These are phyloP conservation scores for Cryptococcus deneoformans DNA, from an alignment of 1,284 basidiomycete species.

Conservation along the genomic window DNA sequence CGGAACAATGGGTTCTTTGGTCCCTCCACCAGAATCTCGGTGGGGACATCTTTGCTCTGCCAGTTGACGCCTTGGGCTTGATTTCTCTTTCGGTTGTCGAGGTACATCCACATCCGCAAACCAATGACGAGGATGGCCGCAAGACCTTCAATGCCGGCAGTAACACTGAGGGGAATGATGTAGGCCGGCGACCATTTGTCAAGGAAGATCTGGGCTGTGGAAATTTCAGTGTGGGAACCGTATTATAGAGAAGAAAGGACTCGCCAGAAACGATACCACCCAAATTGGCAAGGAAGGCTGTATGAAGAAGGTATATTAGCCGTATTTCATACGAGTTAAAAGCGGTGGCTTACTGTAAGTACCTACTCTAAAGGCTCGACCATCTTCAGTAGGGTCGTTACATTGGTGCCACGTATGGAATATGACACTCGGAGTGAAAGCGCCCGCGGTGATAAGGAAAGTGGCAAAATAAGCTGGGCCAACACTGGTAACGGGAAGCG, in stretches of 20 bases:
- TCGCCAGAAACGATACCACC: conserved; percentile 18
- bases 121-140: conserved; percentile 8
- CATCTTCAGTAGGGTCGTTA: conserved; percentile 25
- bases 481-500: conserved; percentile 16
- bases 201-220: conserved; percentile 18
- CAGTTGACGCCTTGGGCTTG: conserved; percentile 51
- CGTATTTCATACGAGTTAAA: neutral
- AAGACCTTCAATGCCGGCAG: conserved; percentile 13
- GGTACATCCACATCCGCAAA: conserved; percentile 16
- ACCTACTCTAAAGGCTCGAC: conserved; percentile 23
- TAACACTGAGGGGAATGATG: conserved; percentile 13
- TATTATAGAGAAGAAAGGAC: neutral
- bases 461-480: conserved; percentile 24
- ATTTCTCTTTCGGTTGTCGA: conserved; percentile 46
- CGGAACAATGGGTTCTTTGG: conserved; percentile 51
- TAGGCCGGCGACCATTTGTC: conserved; percentile 18
- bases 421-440: conserved; percentile 22
- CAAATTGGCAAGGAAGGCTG: conserved; percentile 20
- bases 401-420: conserved; percentile 28
- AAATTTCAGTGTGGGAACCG: neutral
- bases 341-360: conserved; percentile 11
- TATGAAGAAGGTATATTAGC: neutral
- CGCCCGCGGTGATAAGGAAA: conserved; percentile 28
- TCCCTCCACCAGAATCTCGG: conserved; percentile 50
- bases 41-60: conserved; percentile 52